Percentiles rank a stretch among this genome's conserved stretches.
These are phyloP conservation scores for Panus rudis DNA, from an alignment of 768 basidiomycete genomes.

Conservation along the genomic window DNA sequence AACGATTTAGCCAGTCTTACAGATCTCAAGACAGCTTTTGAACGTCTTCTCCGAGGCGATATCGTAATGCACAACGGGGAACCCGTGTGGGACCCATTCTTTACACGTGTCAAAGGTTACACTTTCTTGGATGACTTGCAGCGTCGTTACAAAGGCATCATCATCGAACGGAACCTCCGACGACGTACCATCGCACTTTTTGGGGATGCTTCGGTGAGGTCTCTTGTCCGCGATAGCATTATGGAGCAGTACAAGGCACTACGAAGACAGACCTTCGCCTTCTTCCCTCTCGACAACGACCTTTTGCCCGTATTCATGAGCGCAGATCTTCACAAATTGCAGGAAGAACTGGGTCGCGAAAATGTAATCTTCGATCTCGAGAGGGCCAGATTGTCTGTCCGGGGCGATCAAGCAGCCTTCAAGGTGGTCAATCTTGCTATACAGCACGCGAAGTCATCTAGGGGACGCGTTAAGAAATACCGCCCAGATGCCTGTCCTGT, in stretches of 20 bases:
- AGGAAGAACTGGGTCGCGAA: conserved; percentile 45
- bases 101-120: conserved; percentile 35
- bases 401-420: conserved; percentile 45
- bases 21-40: conserved; percentile 51
- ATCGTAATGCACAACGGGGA: conserved; percentile 43
- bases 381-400: conserved; percentile 39
- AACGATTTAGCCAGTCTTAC: conserved; percentile 44
- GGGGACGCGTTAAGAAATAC: conserved; percentile 13
- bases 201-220: conserved; percentile 39
- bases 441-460: conserved; percentile 22
- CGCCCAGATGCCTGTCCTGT: conserved; percentile 48
- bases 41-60: conserved; percentile 58
- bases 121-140: conserved; percentile 41
- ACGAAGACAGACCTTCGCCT: conserved; percentile 32
- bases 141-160: conserved; percentile 29
- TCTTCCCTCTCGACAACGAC: conserved; percentile 40
- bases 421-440: conserved; percentile 37
- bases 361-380: conserved; percentile 46
- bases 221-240: conserved; percentile 36
- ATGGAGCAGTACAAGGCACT: conserved; percentile 40
- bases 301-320: conserved; percentile 41
- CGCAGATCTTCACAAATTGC: conserved; percentile 38
- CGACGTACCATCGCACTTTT: conserved; percentile 47
- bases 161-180: conserved; percentile 33
- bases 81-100: conserved; percentile 61